Base-by-base conservation (phyloP, 1,139 yeast genomes). In the Debaryomyces sp. region DNA sequence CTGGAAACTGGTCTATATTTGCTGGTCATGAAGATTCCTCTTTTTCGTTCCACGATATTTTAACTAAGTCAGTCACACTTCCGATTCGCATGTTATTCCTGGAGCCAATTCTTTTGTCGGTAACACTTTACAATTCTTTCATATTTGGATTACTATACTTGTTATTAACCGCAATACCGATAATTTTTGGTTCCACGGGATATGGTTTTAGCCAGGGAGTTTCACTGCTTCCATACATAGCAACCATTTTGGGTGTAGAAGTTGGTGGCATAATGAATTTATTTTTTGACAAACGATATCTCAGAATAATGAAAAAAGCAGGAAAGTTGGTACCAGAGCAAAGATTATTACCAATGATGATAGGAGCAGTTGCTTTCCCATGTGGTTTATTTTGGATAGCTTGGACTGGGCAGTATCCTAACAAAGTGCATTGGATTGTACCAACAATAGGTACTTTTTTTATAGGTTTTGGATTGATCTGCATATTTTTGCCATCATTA, bases 1-100 rank as follows among this genome's bases (percentile, higher is more conserved):
- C 78, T 6, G 75, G 77, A 1, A 83, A 80, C 63, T 89, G 96
- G 96, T 89, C 90, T 33, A 85, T 89, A 47, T 84, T 81, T 61
- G 95, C 96, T 21, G 85, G 94, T 5, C 94, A 87, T 61, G 96
- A 89, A 63, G 87, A 24, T 8, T 4, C 27, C 27, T 24, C 10
- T 24, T 8, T 24, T 4, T 24, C 27, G 5, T 24, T 24, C 10
- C 27, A 24, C 27, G 27, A 24, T 24, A 24, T 24, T 24, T 8
- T 24, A 24, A 24, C 27, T 7, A 24, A 24, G 27, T 6, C 10
- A 8, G 10, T 24, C 10, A 24, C 27, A 24, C 27, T 24, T 1
- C 27, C 96, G 5, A 36, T 41, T 17, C 37, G 42, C 30, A 47
- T 47, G 50, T 40, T 49, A 3, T 61, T 78, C 51, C 69, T 75